Conservation (phyloP, 345 rosid genomes). For the Hypericum perforatum region DNA sequence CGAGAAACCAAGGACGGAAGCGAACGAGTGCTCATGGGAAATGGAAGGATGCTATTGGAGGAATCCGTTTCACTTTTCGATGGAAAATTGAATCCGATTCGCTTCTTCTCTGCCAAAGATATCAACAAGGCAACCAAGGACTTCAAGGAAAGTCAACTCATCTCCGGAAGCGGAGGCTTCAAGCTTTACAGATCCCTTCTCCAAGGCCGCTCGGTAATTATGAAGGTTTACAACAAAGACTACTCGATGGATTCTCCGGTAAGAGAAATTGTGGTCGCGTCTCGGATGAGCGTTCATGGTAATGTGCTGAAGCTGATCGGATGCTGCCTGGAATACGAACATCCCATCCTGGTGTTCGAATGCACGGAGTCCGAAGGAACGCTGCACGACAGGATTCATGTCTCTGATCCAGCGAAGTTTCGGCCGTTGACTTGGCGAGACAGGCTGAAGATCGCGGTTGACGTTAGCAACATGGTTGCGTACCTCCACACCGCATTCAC, state of each 20-base stretch:
- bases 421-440: slow-evolving; percentile 9
- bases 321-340: slow-evolving; percentile 17
- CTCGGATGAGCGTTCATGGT: background rate
- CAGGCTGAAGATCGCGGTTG: slow-evolving; percentile 19
- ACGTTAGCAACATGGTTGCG: slow-evolving; percentile 12
- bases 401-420: background rate
- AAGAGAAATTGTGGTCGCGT: background rate
- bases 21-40: slow-evolving; percentile 1
- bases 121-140: slow-evolving; percentile 12
- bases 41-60: slow-evolving; percentile 14
- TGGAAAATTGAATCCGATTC: slow-evolving; percentile 13
- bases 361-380: background rate
- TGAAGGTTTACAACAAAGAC: slow-evolving; percentile 2
- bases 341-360: slow-evolving; percentile 14
- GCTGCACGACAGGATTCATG: slow-evolving; percentile 6
- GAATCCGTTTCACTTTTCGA: slow-evolving; percentile 9
- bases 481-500: slow-evolving; percentile 19
- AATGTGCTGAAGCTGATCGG: slow-evolving; percentile 9
- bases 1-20: background rate
- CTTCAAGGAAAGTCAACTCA: background rate
- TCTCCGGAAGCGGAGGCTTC: background rate
- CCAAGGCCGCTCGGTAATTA: slow-evolving; percentile 5
- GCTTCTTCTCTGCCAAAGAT: slow-evolving; percentile 7
- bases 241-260: background rate
- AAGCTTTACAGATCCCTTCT: slow-evolving; percentile 7